Base-by-base conservation (phyloP, 2,329 filamentous ascomycete species). In the Epichloe sp. region DNA sequence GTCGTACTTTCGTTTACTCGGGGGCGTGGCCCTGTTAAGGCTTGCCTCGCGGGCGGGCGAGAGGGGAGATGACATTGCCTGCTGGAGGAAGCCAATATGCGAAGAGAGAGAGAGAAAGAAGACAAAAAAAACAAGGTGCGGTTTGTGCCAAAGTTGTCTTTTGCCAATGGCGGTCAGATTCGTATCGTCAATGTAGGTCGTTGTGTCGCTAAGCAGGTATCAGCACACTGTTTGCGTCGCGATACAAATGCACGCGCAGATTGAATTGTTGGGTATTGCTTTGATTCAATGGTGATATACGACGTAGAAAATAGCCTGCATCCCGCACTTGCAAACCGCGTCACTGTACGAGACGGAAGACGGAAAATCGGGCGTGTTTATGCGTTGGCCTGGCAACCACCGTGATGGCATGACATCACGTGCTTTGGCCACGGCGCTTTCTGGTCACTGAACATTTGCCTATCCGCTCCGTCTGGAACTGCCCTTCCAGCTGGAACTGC, bases 61-160 rank as follows among this genome's bases (percentile, higher is more conserved):
- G 53, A 73, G 60, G 47, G 71, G 70, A 59, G 65, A 65, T 56
- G 68, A 63, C 68, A 69, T 71, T 52, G 44, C 58, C 19, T 38
- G 21, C 21, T 15, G 19, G 31, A 11, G 31, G 10, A 11, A 31
- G 31, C 8, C 31, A 31, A 12, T 46, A 31, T 38, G 36, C 36
- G n/a, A 14, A 38, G 36, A 11, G 14, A 8, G 36, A 8, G 10
- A 31, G 26, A 10, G 8, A 8, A 8, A 3, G 7, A 26, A 26
- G 2, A 3, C 4, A 31, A 31, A 31, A 31, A 31, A 10, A 31
- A 2, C 26, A 11, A 31, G 10, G 14, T 38, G 36, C n/a, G 5
- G 5, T 38, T n/a, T 38, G 36, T 38, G 36, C 31, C 26, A 31
- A 31, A 23, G 21, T 23, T 23, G 21, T 23, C 21, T 23, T 23